phyloP scores from a whole-genome alignment of 208 protist genomes.

The Endotrypanum monterogeii region DNA sequence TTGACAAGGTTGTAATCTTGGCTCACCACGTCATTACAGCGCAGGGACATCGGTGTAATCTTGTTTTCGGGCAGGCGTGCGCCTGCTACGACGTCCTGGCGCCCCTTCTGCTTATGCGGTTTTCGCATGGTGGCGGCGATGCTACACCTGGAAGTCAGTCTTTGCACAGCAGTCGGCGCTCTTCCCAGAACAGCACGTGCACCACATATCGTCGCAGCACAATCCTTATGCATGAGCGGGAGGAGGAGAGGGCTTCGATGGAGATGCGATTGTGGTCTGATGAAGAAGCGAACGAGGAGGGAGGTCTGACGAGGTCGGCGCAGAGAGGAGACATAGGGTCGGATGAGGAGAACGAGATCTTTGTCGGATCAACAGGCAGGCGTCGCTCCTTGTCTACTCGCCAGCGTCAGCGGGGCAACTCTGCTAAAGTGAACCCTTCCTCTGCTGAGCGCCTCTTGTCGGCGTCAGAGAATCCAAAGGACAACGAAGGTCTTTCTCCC shows the following conservation, averaged over 20 bases:
- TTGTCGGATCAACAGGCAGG: slow-evolving; percentile 15
- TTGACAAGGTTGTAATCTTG: slow-evolving; percentile 62
- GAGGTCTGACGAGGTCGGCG: neutral
- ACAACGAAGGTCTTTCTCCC: slow-evolving; percentile 24
- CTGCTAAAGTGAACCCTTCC: neutral
- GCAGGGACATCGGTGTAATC: slow-evolving; percentile 53
- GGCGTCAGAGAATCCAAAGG: neutral
- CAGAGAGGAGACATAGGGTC: neutral
- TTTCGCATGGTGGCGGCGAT: neutral
- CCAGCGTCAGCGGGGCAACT: slow-evolving; percentile 8
- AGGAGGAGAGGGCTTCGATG: slow-evolving; percentile 16
- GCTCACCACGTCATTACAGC: slow-evolving; percentile 70
- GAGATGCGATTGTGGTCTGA: neutral
- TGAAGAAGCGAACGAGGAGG: neutral
- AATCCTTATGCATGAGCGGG: slow-evolving; percentile 28
- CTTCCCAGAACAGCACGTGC: slow-evolving; percentile 3
- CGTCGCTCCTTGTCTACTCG: slow-evolving; percentile 8
- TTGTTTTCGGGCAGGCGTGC: slow-evolving; percentile 80
- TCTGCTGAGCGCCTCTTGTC: neutral
- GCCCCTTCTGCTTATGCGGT: slow-evolving; percentile 17
- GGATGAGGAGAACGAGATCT: slow-evolving; percentile 23
- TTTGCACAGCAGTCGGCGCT: slow-evolving; percentile 9
- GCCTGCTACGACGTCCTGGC: slow-evolving; percentile 76
- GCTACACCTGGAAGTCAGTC: neutral
- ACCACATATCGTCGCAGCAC: slow-evolving; percentile 27